A percentile compares a stretch with the other conserved stretches of the same genome.
These are phyloP conservation scores for Xylaria sp. DNA, from an alignment of 495 filamentous ascomycete species.

Conservation along the genomic window DNA sequence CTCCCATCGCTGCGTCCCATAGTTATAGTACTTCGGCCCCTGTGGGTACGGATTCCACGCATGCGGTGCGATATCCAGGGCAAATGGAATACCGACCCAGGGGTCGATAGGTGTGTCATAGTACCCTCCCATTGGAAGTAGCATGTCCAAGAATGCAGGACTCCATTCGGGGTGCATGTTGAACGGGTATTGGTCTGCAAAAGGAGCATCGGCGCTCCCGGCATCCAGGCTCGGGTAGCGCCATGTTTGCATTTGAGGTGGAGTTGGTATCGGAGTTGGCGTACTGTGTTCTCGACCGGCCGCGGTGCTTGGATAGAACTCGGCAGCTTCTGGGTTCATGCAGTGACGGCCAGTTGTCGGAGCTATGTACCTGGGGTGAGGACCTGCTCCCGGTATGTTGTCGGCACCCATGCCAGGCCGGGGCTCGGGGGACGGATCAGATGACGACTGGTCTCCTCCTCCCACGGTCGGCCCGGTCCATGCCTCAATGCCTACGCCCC, in stretches of 20 bases:
- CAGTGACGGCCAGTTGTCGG: neutral
- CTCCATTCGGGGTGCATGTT: neutral
- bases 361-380: neutral
- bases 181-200: neutral
- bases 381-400: neutral
- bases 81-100: neutral
- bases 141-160: neutral
- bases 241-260: no score
- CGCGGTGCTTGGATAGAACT: neutral
- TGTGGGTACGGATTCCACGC: neutral
- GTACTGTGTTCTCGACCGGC: neutral
- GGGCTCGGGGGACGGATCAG: neutral
- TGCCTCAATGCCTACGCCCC: neutral
- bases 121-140: neutral
- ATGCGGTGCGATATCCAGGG: neutral
- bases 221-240: neutral
- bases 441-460: neutral
- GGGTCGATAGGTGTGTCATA: neutral
- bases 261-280: no score
- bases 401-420: neutral
- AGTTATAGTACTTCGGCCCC: neutral
- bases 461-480: neutral
- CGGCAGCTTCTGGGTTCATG: conserved; percentile 5
- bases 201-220: neutral
- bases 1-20: neutral